Percentiles rank a stretch among this genome's conserved stretches.
These are phyloP conservation scores for Ogataea nitratoaversa DNA, from an alignment of 805 yeast genomes.

Conservation along the genomic window DNA sequence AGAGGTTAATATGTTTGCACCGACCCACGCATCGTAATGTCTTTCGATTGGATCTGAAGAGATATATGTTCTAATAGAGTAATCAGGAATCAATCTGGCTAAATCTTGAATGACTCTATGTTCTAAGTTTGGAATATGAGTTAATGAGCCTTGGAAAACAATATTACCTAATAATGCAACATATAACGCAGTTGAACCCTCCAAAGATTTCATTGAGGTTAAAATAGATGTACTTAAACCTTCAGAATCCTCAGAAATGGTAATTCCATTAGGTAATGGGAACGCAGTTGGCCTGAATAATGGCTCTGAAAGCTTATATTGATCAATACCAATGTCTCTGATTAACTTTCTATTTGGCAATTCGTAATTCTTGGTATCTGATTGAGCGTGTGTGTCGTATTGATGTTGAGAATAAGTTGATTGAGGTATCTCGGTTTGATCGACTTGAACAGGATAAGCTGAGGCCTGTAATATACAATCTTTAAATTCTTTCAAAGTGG, in stretches of 20 bases:
- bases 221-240: slow-evolving; percentile 45
- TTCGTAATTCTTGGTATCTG: slow-evolving; percentile 46
- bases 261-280: background rate
- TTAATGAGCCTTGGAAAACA: slow-evolving; percentile 58
- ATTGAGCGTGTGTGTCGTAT: slow-evolving; percentile 29
- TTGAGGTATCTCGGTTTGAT: slow-evolving; percentile 28
- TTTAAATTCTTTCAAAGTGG: slow-evolving; percentile 47
- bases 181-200: slow-evolving; percentile 38
- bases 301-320: slow-evolving; percentile 58
- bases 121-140: slow-evolving; percentile 51
- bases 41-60: slow-evolving; percentile 46
- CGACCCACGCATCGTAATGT: slow-evolving; percentile 61
- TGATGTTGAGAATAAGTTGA: slow-evolving; percentile 31
- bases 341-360: slow-evolving; percentile 52
- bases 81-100: slow-evolving; percentile 50
- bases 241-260: slow-evolving; percentile 45
- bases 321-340: slow-evolving; percentile 45
- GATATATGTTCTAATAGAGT: slow-evolving; percentile 35
- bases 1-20: slow-evolving; percentile 62
- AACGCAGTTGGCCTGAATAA: slow-evolving; percentile 55
- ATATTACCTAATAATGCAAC: slow-evolving; percentile 40
- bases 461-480: slow-evolving; percentile 28
- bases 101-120: slow-evolving; percentile 55
- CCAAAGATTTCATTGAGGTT: slow-evolving; percentile 42
- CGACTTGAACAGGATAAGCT: slow-evolving; percentile 26